Evolutionary conservation across 2,329 filamentous ascomycete genomes (phyloP).

Genomic region (Penicillium sp.): DNA sequence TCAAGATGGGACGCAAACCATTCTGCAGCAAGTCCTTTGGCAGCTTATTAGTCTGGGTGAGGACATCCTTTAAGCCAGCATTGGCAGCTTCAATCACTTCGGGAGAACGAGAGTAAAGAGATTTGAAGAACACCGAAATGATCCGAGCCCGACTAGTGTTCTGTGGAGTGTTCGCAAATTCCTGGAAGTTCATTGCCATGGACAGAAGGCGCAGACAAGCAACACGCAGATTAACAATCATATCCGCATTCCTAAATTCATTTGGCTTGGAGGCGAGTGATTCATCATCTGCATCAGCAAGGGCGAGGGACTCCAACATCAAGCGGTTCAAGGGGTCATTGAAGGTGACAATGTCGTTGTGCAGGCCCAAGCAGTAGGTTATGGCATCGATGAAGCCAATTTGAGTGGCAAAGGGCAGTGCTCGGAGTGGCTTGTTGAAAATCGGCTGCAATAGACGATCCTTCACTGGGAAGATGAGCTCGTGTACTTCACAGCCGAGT

Average conservation of each 20-base stretch:
- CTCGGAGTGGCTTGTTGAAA: conserved; percentile 90
- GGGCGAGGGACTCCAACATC: conserved; percentile 86
- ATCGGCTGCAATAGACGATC: conserved; percentile 87
- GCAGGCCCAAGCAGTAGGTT: conserved; percentile 88
- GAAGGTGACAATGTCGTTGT: conserved; percentile 84
- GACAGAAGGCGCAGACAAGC: conserved; percentile 91
- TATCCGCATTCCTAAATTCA: conserved; percentile 93
- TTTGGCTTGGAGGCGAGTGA: conserved; percentile 86
- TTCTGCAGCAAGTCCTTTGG: conserved; percentile 95
- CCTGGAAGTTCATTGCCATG: conserved; percentile 88
- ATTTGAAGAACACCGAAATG: conserved; percentile 97
- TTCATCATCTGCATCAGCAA: conserved; percentile 94
- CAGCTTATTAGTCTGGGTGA: conserved; percentile 84
- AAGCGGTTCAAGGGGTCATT: conserved; percentile 88
- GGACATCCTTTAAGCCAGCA: conserved; percentile 80
- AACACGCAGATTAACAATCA: conserved; percentile 86
- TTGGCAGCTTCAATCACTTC: conserved; percentile 94
- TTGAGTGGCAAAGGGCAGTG: conserved; percentile 89
- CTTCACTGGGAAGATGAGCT: conserved; percentile 85
- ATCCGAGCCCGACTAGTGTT: conserved; percentile 67
- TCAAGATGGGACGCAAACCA: conserved; percentile 89
- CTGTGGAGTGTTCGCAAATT: conserved; percentile 76
- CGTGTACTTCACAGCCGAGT: conserved; percentile 75
- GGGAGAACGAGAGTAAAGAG: conserved; percentile 86
- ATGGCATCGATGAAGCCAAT: conserved; percentile 99